Evolutionary conservation across 345 rosid species (phyloP).

Genomic region (Gossypium bickii): DNA sequence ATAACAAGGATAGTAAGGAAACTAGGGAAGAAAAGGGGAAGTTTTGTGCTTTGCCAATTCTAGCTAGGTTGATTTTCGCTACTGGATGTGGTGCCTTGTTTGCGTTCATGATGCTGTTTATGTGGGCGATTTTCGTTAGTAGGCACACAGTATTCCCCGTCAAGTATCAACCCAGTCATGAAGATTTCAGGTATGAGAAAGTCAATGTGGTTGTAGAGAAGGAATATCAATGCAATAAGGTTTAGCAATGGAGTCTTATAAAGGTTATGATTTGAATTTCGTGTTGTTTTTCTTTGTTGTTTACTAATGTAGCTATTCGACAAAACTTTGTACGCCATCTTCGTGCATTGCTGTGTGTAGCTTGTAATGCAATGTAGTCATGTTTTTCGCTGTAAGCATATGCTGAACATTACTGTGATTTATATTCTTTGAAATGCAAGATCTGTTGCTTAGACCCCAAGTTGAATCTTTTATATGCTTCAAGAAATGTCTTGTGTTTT

Average conservation of each 20-base stretch:
- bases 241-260: slow-evolving; percentile 12
- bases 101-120: slow-evolving; percentile 31
- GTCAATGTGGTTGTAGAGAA: slow-evolving; percentile 30
- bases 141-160: slow-evolving; percentile 24
- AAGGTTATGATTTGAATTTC: slow-evolving; percentile 14
- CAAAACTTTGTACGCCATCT: not conserved
- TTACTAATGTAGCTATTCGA: not conserved
- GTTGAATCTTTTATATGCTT: too few species aligned
- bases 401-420: not conserved
- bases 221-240: slow-evolving; percentile 12
- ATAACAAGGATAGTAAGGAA: not conserved
- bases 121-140: slow-evolving; percentile 32
- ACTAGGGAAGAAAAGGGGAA: slow-evolving; percentile 18
- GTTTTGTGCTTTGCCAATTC: slow-evolving; percentile 30
- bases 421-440: not conserved
- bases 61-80: slow-evolving; percentile 40
- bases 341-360: slow-evolving; percentile 2
- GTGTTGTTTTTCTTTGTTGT: not conserved
- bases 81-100: slow-evolving; percentile 43
- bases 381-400: not conserved
- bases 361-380: not conserved
- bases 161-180: slow-evolving; percentile 14
- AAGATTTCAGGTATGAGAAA: slow-evolving; percentile 44
- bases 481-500: not conserved
- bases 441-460: not conserved